These are phyloP conservation scores for Pseudoneurospora amorphoporcata DNA, from an alignment of 495 filamentous ascomycete species.

Conservation along the genomic window DNA sequence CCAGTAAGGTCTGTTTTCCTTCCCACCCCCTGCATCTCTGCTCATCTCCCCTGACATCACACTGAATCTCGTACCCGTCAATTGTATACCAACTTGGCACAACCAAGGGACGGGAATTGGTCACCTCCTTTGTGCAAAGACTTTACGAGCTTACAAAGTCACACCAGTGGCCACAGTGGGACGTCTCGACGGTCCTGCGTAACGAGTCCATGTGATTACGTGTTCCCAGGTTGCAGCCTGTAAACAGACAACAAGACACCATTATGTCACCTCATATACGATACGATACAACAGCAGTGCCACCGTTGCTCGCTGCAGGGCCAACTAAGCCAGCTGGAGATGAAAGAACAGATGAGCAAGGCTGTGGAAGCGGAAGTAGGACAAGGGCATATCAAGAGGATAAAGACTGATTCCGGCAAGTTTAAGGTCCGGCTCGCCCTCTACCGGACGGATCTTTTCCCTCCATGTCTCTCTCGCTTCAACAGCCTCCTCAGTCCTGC, in stretches of 20 bases:
- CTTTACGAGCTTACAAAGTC: background rate
- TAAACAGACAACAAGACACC: background rate
- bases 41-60: background rate
- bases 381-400: background rate
- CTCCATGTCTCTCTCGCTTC: background rate
- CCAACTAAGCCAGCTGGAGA: background rate
- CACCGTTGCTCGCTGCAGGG: background rate
- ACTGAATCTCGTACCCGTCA: background rate
- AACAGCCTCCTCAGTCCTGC: background rate
- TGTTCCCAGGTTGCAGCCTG: background rate
- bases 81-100: background rate
- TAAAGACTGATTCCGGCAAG: background rate
- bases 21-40: background rate
- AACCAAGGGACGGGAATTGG: background rate
- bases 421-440: background rate
- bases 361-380: background rate
- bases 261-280: background rate
- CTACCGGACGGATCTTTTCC: background rate
- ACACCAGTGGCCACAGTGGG: background rate
- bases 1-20: background rate
- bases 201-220: background rate
- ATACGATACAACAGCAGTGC: background rate
- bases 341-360: background rate
- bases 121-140: background rate
- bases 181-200: background rate